Base-by-base conservation (phyloP, 805 yeast genomes). In the Kodamaea laetipori region DNA sequence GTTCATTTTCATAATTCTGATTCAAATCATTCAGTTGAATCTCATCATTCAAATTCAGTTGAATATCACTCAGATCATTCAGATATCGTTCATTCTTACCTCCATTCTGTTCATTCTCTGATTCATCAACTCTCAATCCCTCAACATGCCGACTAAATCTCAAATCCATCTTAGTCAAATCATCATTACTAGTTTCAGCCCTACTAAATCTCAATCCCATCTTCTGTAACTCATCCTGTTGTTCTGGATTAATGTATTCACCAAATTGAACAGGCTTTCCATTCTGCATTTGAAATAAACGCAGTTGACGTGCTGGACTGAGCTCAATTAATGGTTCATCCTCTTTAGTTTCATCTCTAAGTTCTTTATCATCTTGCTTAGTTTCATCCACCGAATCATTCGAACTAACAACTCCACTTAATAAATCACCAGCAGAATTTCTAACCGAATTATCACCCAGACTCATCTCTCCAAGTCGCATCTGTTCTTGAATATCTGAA, bases 401-500 rank as follows among this genome's bases (percentile, higher is more conserved):
- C 16, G 15, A 17, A 18, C 25, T 33, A 18, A 7, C 34, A 17
- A 30, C 9, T 5, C 18, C 17, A 10, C 19, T 30, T 6, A 30
- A 17, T 19, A 30, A 13, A 11, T 30, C 19, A 3, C 34, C 34
- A 12, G 34, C 34, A 6, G 34, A 30, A 6, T 23, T 23, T 6
- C 38, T 16, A n/a, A 12, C 38, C n/a, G 19, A 26, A 15, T 18
- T n/a, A 12, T 18, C 26, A 6, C 31, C 57, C 59, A 37, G 46
- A 47, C 31, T 47, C 57, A 41, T 47, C 23, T 28, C 21, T 19
- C 57, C 37, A 5, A 62, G 49, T 18, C 46, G 44, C 25, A 52
- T 24, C 41, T 60, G 66, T 27, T 66, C 64, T 44, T 64, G 63
- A 10, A 67, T 64, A 43, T 66, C 71, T 10, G 63, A 57, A 1